Evolutionary conservation across 208 protist genomes (phyloP), one percentile per base, ranked within the genome.

Genomic region (Wallacemonas rigidus): DNA sequence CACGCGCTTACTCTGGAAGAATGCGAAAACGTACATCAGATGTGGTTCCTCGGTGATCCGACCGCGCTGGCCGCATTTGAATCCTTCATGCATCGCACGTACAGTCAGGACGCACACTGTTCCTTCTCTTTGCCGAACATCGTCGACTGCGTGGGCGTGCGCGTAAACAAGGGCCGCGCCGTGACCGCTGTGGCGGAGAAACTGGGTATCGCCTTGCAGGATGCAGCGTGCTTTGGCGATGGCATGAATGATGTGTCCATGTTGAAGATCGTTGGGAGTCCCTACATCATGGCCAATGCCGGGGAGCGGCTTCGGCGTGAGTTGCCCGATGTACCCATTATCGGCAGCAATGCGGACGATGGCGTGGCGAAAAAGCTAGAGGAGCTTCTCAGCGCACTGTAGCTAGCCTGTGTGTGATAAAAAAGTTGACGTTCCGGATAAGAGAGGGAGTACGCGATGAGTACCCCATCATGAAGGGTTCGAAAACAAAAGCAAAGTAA

Each of bases 341-440:
- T 90, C 7, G 79, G 81, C 11, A 74, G 58, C 11, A 85, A 79
- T 35, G 75, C 70, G 1, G 79, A 87, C 1, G 74, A 86, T 26
- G 74, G 61, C 2, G 81, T 87, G 2, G 85, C 76, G 5, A 76
- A 74, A 54, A 65, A 76, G 61, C 60, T 81, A 40, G 72, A 9
- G 3, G 50, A 77, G n/a, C 36, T 72, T 26, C 48, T 77, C 3
- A 26, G 26, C 26, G 26, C 26, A 26, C 26, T 26, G 26, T 26
- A 26, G 26, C 26, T 26, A 26, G 26, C 26, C 26, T 26, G 26
- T 0, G 26, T 26, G 26, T 26, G 26, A 26, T 26, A 26, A 1
- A 26, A 26, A 26, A 26, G 26, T 26, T 26, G 26, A 0, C 26
- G 26, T 26, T 26, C 26, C 26, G 26, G 26, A 26, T 0, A 26